Conservation (phyloP, 2,329 filamentous ascomycete genomes). For the Blastomyces parvus region DNA sequence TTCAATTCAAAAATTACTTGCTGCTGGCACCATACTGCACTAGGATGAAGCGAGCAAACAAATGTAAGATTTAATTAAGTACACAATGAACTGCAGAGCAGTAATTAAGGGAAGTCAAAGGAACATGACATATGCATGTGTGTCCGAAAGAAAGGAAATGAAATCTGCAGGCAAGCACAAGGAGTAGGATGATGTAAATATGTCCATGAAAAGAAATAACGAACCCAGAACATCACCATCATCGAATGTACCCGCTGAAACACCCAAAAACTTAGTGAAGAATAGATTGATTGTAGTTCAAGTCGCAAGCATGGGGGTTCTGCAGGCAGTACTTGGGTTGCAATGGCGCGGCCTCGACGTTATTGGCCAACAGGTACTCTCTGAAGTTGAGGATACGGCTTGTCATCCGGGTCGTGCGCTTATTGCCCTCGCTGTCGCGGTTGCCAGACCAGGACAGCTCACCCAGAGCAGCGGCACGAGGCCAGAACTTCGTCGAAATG, state of each 20-base stretch:
- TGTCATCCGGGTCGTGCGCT: slow-evolving; percentile 45
- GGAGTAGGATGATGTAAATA: background rate
- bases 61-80: background rate
- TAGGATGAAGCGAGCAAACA: background rate
- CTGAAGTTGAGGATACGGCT: slow-evolving; percentile 51
- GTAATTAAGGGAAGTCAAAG: background rate
- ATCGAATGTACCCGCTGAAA: background rate
- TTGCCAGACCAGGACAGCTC: slow-evolving; percentile 51
- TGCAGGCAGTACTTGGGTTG: slow-evolving; percentile 51
- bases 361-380: slow-evolving; percentile 49
- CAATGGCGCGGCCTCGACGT: slow-evolving; percentile 42
- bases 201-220: background rate
- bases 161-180: background rate
- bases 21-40: background rate
- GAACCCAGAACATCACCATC: background rate
- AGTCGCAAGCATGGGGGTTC: slow-evolving; percentile 50
- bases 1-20: background rate
- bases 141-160: background rate
- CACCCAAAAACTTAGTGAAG: background rate
- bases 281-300: slow-evolving; percentile 44
- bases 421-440: slow-evolving; percentile 39
- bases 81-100: background rate
- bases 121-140: background rate
- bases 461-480: slow-evolving; percentile 47
- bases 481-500: slow-evolving; percentile 46